These are phyloP conservation scores for Anthoceros angustus DNA, from an alignment of 225 moss, liverwort and hornwort species.

Conservation along the genomic window DNA sequence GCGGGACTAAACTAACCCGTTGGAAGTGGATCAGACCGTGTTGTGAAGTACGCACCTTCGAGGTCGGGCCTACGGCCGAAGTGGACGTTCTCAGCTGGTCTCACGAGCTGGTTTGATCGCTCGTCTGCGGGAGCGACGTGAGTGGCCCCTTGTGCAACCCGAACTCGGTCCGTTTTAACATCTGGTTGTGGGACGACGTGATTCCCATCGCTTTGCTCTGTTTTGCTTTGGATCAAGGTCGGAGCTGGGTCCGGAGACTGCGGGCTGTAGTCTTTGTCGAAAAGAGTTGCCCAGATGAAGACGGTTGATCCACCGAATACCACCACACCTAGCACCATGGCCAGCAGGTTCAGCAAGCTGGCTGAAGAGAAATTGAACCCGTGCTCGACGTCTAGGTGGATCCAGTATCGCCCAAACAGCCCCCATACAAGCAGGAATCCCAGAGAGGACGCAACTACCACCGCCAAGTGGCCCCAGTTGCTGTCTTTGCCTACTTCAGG, in stretches of 20 bases:
- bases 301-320: background rate
- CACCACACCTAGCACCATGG: background rate
- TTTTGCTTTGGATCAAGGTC: background rate
- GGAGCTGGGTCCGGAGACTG: background rate
- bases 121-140: background rate
- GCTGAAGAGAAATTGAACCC: background rate
- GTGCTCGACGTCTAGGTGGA: background rate
- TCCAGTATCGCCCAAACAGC: background rate
- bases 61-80: background rate
- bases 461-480: slow-evolving; percentile 1
- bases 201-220: background rate
- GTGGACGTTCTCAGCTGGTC: background rate
- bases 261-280: no score
- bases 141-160: background rate
- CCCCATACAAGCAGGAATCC: no score
- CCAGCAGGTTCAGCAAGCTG: background rate
- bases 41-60: background rate
- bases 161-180: background rate
- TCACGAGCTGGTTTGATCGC: background rate
- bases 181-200: background rate
- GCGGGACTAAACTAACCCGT: background rate
- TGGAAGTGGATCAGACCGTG: background rate
- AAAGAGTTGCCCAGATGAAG: no score
- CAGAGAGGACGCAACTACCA: background rate
- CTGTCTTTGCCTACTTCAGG: background rate